Evolutionary conservation across 352 stramenopile genomes (phyloP).

Genomic region (Phytopythium mirpurense): DNA sequence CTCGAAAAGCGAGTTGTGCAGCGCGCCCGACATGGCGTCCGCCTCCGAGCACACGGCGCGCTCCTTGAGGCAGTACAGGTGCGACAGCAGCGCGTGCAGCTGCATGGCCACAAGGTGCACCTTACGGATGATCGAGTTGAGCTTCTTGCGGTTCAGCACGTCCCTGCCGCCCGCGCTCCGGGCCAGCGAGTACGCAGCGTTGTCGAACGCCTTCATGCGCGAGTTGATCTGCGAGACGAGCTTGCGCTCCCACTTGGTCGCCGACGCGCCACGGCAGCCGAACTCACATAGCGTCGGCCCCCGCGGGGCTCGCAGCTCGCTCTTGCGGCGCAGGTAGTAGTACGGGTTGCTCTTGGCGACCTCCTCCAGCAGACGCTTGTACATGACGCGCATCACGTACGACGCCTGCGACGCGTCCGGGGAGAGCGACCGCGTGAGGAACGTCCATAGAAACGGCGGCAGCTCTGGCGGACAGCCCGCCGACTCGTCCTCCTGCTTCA

Average conservation of each 20-base stretch:
- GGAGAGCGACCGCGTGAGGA: conserved; percentile 36
- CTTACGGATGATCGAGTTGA: conserved; percentile 80
- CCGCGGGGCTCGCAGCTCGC: conserved; percentile 3
- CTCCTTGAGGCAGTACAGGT: conserved; percentile 62
- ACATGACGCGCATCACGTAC: conserved; percentile 59
- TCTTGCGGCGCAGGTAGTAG: conserved; percentile 46
- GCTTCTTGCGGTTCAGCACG: conserved; percentile 69
- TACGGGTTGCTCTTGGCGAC: conserved; percentile 67
- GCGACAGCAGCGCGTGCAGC: conserved; percentile 61
- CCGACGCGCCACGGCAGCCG: conserved; percentile 39
- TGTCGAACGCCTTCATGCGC: conserved; percentile 78
- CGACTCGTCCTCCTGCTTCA: conserved; percentile 25
- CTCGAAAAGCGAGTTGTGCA: conserved; percentile 73
- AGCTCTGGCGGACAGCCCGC: conserved; percentile 19
- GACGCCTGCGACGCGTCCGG: conserved; percentile 41
- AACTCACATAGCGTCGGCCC: conserved; percentile 34
- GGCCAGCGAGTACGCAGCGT: conserved; percentile 65
- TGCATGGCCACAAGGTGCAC: conserved; percentile 74
- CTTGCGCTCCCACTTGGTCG: conserved; percentile 62
- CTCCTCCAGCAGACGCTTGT: conserved; percentile 55
- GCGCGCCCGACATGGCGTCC: conserved; percentile 46
- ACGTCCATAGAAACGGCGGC: conserved; percentile 27
- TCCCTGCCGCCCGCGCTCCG: conserved; percentile 48
- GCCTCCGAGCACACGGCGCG: conserved; percentile 42
- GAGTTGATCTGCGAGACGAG: conserved; percentile 72